Base-by-base conservation (phyloP, 176 grass and related monocot species). In the Carex kokanica region DNA sequence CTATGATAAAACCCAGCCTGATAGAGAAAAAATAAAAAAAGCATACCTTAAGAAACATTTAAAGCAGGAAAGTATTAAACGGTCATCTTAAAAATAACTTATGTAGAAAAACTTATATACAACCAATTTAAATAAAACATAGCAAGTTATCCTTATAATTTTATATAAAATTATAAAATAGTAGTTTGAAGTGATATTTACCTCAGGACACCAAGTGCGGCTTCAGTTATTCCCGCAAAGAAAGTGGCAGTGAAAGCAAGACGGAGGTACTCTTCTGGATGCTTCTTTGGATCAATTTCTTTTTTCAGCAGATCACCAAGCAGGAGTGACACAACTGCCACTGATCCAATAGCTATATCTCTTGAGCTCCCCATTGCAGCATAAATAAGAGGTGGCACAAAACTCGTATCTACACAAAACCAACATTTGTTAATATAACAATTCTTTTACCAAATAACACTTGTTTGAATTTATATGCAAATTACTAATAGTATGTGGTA, bases 281-380 rank as follows among this genome's bases (percentile, higher is more conserved):
- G 11, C 32, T 84, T 90, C 6, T 83, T 79, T 0, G 91, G 91
- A 78, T 95, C 84, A 56, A 95, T 25, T 84, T 99, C 93, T 2
- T 47, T 59, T 53, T 82, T 86, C 47, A 95, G 88, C 58, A 92
- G 84, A 53, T 89, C 86, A 13, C 96, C 96, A 6, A 99, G 93
- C 74, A 99, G 69, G 32, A 99, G 88, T 2, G 96, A 99, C 10
- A 99, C 89, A 8, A 99, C 96, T 13, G 96, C 93, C 16, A 99
- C 96, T 0, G 96, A 93, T 78, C 96, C 96, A 13, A 99, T 99
- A 51, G 93, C 96, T 81, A 99, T 93, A 75, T 99, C 86, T 89
- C 91, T 92, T 18, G 93, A 99, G 84, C 93, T 95, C 14, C 96
- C 93, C 96, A 99, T 99, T 60, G n/a, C 15, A 0, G 96, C 91